Evolutionary conservation across 768 basidiomycete genomes (phyloP).

Genomic region (Xerocomellus intermedius): DNA sequence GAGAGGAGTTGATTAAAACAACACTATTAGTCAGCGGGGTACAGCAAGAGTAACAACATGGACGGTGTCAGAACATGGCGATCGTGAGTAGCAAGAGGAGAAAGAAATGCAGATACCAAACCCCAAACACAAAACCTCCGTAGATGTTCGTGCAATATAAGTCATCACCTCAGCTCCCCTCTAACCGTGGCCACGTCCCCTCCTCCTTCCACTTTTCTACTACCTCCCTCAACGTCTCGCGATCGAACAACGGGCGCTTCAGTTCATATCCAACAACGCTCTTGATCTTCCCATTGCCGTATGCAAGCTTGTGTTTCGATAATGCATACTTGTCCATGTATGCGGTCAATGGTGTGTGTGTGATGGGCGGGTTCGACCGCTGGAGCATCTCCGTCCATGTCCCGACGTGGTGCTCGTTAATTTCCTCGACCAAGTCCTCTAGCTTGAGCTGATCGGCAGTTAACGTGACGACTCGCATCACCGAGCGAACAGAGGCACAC

Average conservation of each 20-base stretch:
- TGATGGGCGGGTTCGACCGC: constrained; percentile 66
- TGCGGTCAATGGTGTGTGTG: constrained; percentile 68
- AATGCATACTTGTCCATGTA: constrained; percentile 78
- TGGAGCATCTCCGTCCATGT: constrained; percentile 82
- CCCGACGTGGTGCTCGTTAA: constrained; percentile 80
- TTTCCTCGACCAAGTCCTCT: constrained; percentile 75
- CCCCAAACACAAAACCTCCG: constrained; percentile 16
- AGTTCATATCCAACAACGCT: constrained; percentile 67
- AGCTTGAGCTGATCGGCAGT: constrained; percentile 47
- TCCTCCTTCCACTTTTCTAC: constrained; percentile 82
- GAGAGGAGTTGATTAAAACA: constrained; percentile 19
- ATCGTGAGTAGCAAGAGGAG: constrained; percentile 2
- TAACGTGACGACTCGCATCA: background rate
- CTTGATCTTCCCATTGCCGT: constrained; percentile 73
- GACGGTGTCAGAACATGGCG: constrained; percentile 15
- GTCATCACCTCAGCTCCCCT: constrained; percentile 8
- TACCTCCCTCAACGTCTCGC: constrained; percentile 61
- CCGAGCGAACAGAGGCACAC: constrained; percentile 33
- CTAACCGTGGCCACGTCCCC: constrained; percentile 38
- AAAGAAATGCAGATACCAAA: constrained; percentile 16
- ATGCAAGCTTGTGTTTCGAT: constrained; percentile 65
- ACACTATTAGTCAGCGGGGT: constrained; percentile 26
- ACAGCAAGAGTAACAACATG: constrained; percentile 22
- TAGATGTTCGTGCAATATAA: constrained; percentile 11
- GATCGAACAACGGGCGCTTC: constrained; percentile 58